Conservation (phyloP, 345 rosid genomes). For the Hibiscus trionum region DNA sequence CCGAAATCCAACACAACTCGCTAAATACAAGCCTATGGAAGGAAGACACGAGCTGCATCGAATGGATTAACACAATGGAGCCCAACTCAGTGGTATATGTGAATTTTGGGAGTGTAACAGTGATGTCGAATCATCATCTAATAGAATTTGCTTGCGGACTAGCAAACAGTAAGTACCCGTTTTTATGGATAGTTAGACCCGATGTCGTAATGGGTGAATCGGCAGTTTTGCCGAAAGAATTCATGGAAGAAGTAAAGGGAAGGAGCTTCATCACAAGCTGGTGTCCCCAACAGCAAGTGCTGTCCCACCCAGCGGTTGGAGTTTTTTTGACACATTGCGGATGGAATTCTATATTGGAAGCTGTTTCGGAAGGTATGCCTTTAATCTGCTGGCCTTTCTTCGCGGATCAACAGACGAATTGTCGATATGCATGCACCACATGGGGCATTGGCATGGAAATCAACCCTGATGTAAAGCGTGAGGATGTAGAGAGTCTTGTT, state of each 20-base stretch:
- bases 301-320: constrained; percentile 20
- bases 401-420: constrained; percentile 18
- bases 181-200: constrained; percentile 16
- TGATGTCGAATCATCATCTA: neutral
- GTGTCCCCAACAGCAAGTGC: constrained; percentile 25
- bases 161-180: neutral
- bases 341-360: constrained; percentile 29
- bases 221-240: constrained; percentile 7
- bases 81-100: no score
- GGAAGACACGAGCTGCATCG: constrained; percentile 2
- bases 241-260: constrained; percentile 10
- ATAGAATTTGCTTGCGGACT: neutral
- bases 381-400: constrained; percentile 21
- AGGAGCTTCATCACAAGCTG: constrained; percentile 17
- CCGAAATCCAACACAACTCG: neutral
- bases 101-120: neutral
- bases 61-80: no score
- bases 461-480: constrained; percentile 9
- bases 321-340: constrained; percentile 30
- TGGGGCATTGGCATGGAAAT: constrained; percentile 21
- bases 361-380: neutral
- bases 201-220: constrained; percentile 10
- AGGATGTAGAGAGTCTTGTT: neutral
- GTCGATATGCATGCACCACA: constrained; percentile 15
- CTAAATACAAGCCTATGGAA: constrained; percentile 8